Conservation (phyloP, 495 filamentous ascomycete species). For the Hyaloscypha hepaticicola region DNA sequence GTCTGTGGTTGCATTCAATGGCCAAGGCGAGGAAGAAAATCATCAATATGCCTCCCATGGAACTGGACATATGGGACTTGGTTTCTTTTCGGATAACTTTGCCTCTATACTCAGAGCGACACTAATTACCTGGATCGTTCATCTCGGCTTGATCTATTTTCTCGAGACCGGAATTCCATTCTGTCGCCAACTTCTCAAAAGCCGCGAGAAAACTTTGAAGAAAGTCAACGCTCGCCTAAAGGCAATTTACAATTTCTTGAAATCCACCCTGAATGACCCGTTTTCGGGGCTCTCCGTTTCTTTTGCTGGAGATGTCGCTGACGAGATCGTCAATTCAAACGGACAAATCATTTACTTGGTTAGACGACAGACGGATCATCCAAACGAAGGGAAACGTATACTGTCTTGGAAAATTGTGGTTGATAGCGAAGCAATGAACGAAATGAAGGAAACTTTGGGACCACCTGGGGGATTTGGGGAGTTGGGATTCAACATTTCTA, state of each 20-base stretch:
- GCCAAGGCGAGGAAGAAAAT: background rate
- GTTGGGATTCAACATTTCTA: constrained; percentile 22
- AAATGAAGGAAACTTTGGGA: constrained; percentile 25
- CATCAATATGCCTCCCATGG: background rate
- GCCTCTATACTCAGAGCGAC: background rate
- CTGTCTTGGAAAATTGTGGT: constrained; percentile 21
- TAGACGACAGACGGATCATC: constrained; percentile 4
- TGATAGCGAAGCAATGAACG: constrained; percentile 14
- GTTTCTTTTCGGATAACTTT: background rate
- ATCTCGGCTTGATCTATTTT: background rate
- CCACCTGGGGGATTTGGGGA: constrained; percentile 27
- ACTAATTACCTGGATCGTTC: background rate
- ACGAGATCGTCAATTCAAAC: background rate
- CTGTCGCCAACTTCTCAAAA: background rate
- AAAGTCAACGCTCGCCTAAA: background rate
- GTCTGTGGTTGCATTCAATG: background rate
- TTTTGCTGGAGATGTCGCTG: background rate
- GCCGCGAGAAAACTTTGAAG: background rate
- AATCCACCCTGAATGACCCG: background rate
- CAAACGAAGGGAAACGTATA: constrained; percentile 2
- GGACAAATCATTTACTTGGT: constrained; percentile 6
- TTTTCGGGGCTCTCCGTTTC: too few relatives aligned
- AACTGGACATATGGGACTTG: background rate
- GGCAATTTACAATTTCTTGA: background rate
- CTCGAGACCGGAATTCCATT: background rate